phyloP scores from a whole-genome alignment of 345 rosid species.

The Trapa bicornis region DNA sequence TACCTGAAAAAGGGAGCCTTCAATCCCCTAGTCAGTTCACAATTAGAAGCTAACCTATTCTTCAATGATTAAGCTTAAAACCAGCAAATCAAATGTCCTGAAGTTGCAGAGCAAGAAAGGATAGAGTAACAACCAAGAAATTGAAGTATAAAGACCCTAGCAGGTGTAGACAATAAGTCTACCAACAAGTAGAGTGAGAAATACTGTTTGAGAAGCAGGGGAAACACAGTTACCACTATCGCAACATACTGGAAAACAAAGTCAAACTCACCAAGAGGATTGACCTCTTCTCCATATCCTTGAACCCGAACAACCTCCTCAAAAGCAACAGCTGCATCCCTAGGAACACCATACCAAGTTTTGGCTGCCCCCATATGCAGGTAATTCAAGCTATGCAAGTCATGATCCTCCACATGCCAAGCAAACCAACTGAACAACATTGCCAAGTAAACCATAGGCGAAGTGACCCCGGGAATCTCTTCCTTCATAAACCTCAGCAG shows the following conservation, averaged over 20 bases:
- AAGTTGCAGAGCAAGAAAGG: neutral
- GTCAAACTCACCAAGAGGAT: constrained; percentile 72
- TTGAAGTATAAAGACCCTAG: neutral
- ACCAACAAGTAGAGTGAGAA: neutral
- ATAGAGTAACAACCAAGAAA: neutral
- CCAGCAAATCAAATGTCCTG: neutral
- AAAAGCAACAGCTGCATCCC: constrained; percentile 80
- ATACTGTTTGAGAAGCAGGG: constrained; percentile 15
- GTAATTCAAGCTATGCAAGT: constrained; percentile 93
- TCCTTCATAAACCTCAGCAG: constrained; percentile 93
- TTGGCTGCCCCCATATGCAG: constrained; percentile 92
- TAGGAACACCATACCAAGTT: constrained; percentile 98
- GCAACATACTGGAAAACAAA: neutral
- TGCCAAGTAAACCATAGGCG: constrained; percentile 92
- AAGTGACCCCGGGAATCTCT: constrained; percentile 96
- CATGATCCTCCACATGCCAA: constrained; percentile 99
- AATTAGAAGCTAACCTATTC: too few species aligned
- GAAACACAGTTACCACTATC: constrained; percentile 3
- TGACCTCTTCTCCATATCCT: constrained; percentile 87
- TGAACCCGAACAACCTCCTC: constrained; percentile 95
- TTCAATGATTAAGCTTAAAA: neutral
- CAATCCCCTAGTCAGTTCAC: neutral
- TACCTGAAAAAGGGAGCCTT: neutral
- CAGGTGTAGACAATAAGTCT: neutral
- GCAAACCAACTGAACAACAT: constrained; percentile 99